A percentile compares a stretch with the other conserved stretches of the same genome.
These are phyloP conservation scores for Haematococcus lacustris DNA, from an alignment of 139 green algal genomes.

Conservation along the genomic window DNA sequence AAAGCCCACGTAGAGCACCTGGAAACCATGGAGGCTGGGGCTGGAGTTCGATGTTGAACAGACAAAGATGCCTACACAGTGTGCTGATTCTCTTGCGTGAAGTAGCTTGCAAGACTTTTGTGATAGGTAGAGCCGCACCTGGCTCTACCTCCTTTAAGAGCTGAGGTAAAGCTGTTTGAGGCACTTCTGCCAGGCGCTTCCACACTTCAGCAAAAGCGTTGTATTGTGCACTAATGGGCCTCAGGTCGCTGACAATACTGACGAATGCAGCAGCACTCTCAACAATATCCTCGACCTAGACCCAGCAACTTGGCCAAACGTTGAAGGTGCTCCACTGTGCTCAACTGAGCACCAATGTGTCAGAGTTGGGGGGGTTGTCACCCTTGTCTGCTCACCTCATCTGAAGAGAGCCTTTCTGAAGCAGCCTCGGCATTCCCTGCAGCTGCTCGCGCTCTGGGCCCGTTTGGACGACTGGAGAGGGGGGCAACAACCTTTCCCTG, in stretches of 20 bases:
- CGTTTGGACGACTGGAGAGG: too few relatives aligned
- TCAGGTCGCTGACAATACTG: constrained; percentile 34
- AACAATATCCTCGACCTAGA: constrained; percentile 35
- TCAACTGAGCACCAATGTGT: neutral
- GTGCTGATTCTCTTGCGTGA: too few relatives aligned
- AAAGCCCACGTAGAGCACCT: constrained; percentile 23
- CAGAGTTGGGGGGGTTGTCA: neutral
- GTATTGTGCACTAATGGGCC: constrained; percentile 18
- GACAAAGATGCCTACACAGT: too few relatives aligned
- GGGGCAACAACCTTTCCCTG: too few relatives aligned
- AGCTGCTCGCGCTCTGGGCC: neutral
- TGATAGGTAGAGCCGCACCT: neutral
- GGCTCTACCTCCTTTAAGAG: constrained; percentile 35
- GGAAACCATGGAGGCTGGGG: too few relatives aligned
- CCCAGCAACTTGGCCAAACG: neutral
- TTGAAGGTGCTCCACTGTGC: neutral
- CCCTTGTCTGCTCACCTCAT: neutral
- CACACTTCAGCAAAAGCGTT: constrained; percentile 30
- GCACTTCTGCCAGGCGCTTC: constrained; percentile 3
- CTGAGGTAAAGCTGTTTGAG: neutral
- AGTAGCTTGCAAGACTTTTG: too few relatives aligned
- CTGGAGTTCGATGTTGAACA: too few relatives aligned
- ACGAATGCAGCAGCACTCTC: constrained; percentile 35
- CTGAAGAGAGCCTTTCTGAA: neutral
- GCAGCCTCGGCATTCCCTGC: neutral